These are phyloP conservation scores for Aspergillus sp. DNA, from an alignment of 2,329 filamentous ascomycete species.

Conservation along the genomic window DNA sequence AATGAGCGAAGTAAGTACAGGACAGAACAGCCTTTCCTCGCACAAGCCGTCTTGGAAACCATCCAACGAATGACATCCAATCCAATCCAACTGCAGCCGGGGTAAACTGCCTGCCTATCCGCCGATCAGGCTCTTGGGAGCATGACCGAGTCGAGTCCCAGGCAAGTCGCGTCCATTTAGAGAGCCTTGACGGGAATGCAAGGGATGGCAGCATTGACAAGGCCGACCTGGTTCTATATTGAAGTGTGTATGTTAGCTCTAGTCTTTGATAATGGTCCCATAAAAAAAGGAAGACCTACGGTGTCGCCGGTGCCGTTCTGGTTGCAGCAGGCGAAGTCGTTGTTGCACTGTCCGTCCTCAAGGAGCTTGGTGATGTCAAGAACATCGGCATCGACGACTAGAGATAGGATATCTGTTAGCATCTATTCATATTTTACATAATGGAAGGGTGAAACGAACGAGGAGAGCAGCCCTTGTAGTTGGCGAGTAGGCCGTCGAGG, in stretches of 20 bases:
- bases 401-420: neutral
- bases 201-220: neutral
- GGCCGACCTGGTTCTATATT: neutral
- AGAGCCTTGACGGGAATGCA: neutral
- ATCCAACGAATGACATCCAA: too few relatives aligned
- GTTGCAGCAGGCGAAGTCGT: constrained; percentile 15
- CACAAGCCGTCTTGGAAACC: too few relatives aligned
- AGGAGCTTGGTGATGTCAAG: neutral
- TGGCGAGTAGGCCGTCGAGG: neutral
- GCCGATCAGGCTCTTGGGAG: too few relatives aligned
- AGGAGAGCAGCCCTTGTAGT: constrained; percentile 6
- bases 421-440: too few relatives aligned
- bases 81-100: too few relatives aligned
- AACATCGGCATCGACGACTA: neutral
- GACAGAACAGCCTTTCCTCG: too few relatives aligned
- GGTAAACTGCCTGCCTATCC: too few relatives aligned
- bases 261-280: neutral
- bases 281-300: neutral
- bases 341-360: constrained; percentile 2
- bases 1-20: too few relatives aligned
- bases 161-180: neutral
- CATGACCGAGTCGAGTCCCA: too few relatives aligned
- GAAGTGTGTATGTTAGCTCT: neutral
- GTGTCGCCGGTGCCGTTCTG: neutral
- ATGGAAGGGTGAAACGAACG: neutral